These are phyloP conservation scores for Zostera marina DNA, from an alignment of 116 monocot species.

Conservation along the genomic window DNA sequence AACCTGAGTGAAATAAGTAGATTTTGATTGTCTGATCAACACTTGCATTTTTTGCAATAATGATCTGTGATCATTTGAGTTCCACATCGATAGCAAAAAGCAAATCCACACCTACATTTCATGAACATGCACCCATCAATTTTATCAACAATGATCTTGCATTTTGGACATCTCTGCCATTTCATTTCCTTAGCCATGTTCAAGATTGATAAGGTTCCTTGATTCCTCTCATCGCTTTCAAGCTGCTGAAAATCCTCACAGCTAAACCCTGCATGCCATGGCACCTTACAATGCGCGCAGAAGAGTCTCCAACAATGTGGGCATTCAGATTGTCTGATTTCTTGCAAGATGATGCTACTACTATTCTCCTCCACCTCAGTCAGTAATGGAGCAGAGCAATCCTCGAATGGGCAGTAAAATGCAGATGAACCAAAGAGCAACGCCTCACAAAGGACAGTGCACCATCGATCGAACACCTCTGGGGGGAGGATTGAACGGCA, in stretches of 20 bases:
- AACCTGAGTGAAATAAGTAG: neutral
- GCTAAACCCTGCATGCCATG: slow-evolving; percentile 35
- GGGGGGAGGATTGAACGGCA: slow-evolving; percentile 22
- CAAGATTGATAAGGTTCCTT: slow-evolving; percentile 39
- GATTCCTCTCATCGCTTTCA: slow-evolving; percentile 22
- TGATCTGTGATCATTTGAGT: slow-evolving; percentile 6
- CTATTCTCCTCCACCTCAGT: slow-evolving; percentile 15
- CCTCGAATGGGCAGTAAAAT: slow-evolving; percentile 60
- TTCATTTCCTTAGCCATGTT: slow-evolving; percentile 22
- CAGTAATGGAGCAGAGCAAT: slow-evolving; percentile 49
- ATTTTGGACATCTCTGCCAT: slow-evolving; percentile 64
- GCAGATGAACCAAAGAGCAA: slow-evolving; percentile 8
- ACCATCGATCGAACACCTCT: slow-evolving; percentile 35
- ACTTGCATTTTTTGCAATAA: slow-evolving; percentile 7
- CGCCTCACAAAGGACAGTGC: slow-evolving; percentile 24
- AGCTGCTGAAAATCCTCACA: slow-evolving; percentile 38
- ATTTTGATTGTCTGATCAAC: neutral
- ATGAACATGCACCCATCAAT: slow-evolving; percentile 50
- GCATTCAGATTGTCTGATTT: slow-evolving; percentile 29
- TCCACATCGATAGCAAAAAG: slow-evolving; percentile 9
- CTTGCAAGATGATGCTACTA: neutral
- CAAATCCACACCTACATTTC: slow-evolving; percentile 30
- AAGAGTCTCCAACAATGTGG: slow-evolving; percentile 53
- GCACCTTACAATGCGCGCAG: slow-evolving; percentile 56
- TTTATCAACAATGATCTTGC: slow-evolving; percentile 62